Base-by-base conservation (phyloP, 768 basidiomycete species). In the Hydnum rufescens region DNA sequence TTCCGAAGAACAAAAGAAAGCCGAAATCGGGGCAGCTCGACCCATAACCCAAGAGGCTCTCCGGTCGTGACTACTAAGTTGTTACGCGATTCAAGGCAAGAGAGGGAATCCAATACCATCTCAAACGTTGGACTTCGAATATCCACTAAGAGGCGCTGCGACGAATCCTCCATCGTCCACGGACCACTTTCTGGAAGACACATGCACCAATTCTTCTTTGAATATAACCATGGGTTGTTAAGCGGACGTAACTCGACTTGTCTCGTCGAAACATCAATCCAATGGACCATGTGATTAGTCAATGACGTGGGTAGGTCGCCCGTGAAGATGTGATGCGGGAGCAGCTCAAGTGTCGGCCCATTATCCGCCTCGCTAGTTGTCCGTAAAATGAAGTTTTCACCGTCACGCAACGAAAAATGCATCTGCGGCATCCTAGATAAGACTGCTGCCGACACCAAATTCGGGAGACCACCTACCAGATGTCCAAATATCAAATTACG, bases 11-110 rank as follows among this genome's bases (percentile, higher is more conserved):
- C 32, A 55, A 62, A 73, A 5, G 60, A 56, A 58, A 65, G 61
- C 0, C 68, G 69, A 52, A 67, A 72, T 53, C 69, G 63, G 22
- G 69, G 63, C 53, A 65, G 51, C 22, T 61, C 59, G 19, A 70
- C 61, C 51, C 70, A 54, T 3, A 52, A 5, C 6, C 8, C 25
- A 26, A 6, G 8, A 13, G 6, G 8, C 26, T 8, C 13, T 28
- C 8, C 13, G 8, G 13, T 47, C 44, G 26, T 8, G 44, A 26
- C 6, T 13, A 8, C 13, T 8, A 47, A 8, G 44, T 8, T 47
- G 44, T 8, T 47, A 8, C 8, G 26, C 8, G 44, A 13, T 16
- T 47, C 44, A 13, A 47, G 44, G 8, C 13, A 25, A 6, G 16
- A 8, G 8, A 47, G 25, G 8, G 6, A 8, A 6, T 8, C 44